Base-by-base conservation (phyloP, 2,329 filamentous ascomycete species). In the Claviceps maximensis region DNA sequence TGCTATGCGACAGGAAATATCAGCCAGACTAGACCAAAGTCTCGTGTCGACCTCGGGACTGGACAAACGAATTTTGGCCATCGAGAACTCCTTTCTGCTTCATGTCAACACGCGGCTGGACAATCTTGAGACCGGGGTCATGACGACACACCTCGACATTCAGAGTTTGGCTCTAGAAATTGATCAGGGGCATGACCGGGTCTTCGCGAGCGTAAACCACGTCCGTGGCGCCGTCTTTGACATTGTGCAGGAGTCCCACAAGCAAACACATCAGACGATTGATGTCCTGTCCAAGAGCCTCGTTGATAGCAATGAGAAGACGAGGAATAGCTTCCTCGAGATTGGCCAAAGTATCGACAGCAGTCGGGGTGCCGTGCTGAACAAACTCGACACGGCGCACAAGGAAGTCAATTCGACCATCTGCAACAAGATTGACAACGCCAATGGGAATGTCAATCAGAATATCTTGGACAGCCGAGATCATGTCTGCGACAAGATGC, bases 71-170 rank as follows among this genome's bases (percentile, higher is more conserved):
- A 38, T 53, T 19, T 17, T 33, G 25, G 41, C 36, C 29, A 23
- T 53, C 4, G 52, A 53, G 12, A 29, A 7, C 13, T 50, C 25
- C 15, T 42, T 47, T 15, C 41, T 42, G 17, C 17, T 10, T 4
- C 40, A 50, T 19, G 19, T 50, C 40, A 23, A 31, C 15, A 38
- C 45, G 12, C 27, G 47, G 23, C 38, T 53, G 33, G 52, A 53
- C 40, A 49, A 17, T 6, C 23, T 53, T 9, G 19, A 33, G 9
- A 6, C 47, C 12, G 13, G 19, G 4, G 29, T 49, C 7, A 19
- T 23, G 17, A 53, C 27, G 10, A 49, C 51, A 7, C 36, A 36
- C 10, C 36, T 53, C 36, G 51, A 53, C 21, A 53, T 53, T 21
- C 51, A 53, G 21, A 19, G 29, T 15, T 40, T 53, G 19, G 40